phyloP scores from a whole-genome alignment of 805 yeast species.

The Hyphopichia homilentoma region DNA sequence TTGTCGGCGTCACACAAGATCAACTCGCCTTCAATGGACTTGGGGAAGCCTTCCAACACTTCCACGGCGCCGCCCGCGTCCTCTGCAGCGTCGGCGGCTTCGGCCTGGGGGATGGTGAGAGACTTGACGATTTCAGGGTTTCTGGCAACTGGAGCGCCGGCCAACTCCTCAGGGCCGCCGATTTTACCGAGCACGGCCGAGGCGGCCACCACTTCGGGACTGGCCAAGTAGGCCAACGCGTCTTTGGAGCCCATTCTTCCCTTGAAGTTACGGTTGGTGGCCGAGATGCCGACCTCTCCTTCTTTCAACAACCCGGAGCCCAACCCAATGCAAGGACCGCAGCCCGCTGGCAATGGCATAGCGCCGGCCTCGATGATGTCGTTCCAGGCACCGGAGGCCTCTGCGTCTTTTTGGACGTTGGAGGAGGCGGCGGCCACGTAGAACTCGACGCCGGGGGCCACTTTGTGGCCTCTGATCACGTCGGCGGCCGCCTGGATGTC shows the following conservation, averaged over 20 bases:
- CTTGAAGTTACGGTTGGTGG: conserved; percentile 97
- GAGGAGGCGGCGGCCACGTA: conserved; percentile 98
- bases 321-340: conserved; percentile 98
- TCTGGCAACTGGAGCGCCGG: conserved; percentile 48
- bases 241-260: conserved; percentile 99
- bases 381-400: conserved; percentile 88
- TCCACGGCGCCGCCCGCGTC: conserved; percentile 49
- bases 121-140: conserved; percentile 48
- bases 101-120: conserved; percentile 19
- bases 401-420: conserved; percentile 90
- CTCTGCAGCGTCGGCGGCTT: conserved; percentile 27
- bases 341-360: conserved; percentile 93
- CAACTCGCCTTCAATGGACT: conserved; percentile 81
- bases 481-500: conserved; percentile 95
- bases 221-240: conserved; percentile 92
- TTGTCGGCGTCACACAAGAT: conserved; percentile 95
- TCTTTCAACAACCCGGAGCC: conserved; percentile 92
- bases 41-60: conserved; percentile 88
- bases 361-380: conserved; percentile 89
- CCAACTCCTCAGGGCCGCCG: conserved; percentile 85
- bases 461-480: conserved; percentile 74
- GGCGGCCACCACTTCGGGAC: conserved; percentile 98
- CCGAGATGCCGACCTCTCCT: conserved; percentile 97
- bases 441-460: conserved; percentile 88
- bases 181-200: conserved; percentile 94